Base-by-base conservation (phyloP, 1,284 basidiomycete genomes). In the Caloboletus inedulis region DNA sequence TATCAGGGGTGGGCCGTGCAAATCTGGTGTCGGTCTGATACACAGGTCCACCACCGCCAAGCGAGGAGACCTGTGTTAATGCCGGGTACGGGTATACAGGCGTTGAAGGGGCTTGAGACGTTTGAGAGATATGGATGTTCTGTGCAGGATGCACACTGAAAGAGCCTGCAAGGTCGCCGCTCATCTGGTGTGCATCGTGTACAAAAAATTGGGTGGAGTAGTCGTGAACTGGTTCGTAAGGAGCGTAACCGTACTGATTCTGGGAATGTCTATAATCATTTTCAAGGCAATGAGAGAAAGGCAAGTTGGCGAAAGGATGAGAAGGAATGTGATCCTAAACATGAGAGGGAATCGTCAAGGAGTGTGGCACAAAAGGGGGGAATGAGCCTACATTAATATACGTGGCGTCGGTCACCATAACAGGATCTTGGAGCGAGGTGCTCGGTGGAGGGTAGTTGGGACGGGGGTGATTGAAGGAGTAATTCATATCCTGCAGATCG, bases 321-420 rank as follows among this genome's bases (percentile, higher is more conserved):
- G 37, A 51, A 47, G 2, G 48, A 48, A 8, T 19, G 39, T 51
- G 1, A 31, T 45, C 45, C 62, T 63, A 43, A n/a, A 30, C 3
- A 31, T 10, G 36, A 46, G 33, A 5, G 35, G 31, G 10, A 21
- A 30, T 35, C 6, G 19, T 53, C 42, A 58, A 31, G 3, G 6
- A 30, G 19, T 29, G 43, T 44, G 16, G 31, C 14, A 34, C 8
- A 30, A 51, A 30, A 33, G 7, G 30, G 14, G 37, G 18, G 12
- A 31, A 10, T 10, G 34, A 23, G 10, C 50, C 4, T 12, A 63
- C 62, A 42, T 54, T 12, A n/a, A 10, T 30, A 44, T 46, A 50
- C 1, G 59, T 55, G 49, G 61, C 44, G 44, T 46, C 49, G 1
- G 43, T 35, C 37, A 18, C 43, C 5, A 39, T 36, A 30, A 31